Percentiles rank a stretch among this genome's conserved stretches.
These are phyloP conservation scores for Saururus chinensis DNA, from an alignment of 164 flowering plant genomes.

Conservation along the genomic window DNA sequence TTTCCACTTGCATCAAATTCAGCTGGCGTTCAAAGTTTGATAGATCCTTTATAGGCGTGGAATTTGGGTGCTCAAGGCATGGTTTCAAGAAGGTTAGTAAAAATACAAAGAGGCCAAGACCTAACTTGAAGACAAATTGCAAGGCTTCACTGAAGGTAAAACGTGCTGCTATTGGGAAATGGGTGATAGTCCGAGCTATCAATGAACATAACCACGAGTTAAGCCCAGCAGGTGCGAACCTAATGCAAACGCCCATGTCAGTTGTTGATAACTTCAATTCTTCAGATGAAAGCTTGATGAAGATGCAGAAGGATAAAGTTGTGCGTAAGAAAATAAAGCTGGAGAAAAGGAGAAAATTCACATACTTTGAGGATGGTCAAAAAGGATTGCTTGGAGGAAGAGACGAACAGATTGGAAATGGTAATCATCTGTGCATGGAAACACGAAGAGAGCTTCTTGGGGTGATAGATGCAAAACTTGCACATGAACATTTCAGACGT, in stretches of 20 bases:
- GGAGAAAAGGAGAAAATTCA: slow-evolving; percentile 64
- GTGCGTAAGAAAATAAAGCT: no score
- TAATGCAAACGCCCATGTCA: slow-evolving; percentile 15
- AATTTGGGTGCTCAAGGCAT: slow-evolving; percentile 9
- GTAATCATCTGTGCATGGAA: slow-evolving; percentile 57
- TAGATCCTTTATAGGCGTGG: slow-evolving; percentile 4
- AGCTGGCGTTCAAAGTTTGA: slow-evolving; percentile 23
- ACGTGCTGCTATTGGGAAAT: slow-evolving; percentile 36
- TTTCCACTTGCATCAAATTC: slow-evolving; percentile 28
- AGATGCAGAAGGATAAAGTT: slow-evolving; percentile 19
- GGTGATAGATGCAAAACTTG: slow-evolving; percentile 54
- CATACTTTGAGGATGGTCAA: slow-evolving; percentile 55
- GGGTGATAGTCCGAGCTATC: slow-evolving; percentile 57
- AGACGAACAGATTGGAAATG: slow-evolving; percentile 76
- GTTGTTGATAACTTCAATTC: neutral
- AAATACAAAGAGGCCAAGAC: slow-evolving; percentile 3
- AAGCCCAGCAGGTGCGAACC: slow-evolving; percentile 47
- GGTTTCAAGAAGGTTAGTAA: slow-evolving; percentile 3
- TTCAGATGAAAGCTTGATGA: slow-evolving; percentile 3
- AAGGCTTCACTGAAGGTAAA: slow-evolving; percentile 62
- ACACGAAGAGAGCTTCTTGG: slow-evolving; percentile 32
- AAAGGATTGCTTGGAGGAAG: slow-evolving; percentile 53
- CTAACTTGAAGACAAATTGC: slow-evolving; percentile 27
- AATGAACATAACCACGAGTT: slow-evolving; percentile 70
- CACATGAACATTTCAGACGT: slow-evolving; percentile 46